Evolutionary conservation across 1,139 yeast species (phyloP).

Genomic region (Magnusiomyces suaveolens): DNA sequence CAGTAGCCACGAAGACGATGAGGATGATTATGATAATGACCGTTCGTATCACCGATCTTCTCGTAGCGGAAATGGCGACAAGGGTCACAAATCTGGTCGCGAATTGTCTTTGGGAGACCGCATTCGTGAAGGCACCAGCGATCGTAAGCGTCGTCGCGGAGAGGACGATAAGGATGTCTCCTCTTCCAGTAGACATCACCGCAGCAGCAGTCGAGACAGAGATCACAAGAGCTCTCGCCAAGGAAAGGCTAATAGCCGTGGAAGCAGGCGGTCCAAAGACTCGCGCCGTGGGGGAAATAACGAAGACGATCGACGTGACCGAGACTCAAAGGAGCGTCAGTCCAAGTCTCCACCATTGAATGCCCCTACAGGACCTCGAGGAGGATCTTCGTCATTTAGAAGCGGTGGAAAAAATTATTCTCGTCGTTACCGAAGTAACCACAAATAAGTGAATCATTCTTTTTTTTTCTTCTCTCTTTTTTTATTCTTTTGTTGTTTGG

Average conservation of each 20-base stretch:
- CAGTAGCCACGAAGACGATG: slow-evolving; percentile 6
- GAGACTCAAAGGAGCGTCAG: slow-evolving; percentile 15
- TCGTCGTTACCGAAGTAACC: slow-evolving; percentile 3
- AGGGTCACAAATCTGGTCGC: slow-evolving; percentile 17
- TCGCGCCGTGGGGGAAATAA: neutral
- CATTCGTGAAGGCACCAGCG: slow-evolving; percentile 10
- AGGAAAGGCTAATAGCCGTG: slow-evolving; percentile 16
- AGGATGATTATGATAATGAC: slow-evolving; percentile 11
- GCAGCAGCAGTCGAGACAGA: slow-evolving; percentile 18
- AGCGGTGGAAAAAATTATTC: slow-evolving; percentile 6
- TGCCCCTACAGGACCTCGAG: slow-evolving; percentile 24
- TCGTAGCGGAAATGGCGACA: slow-evolving; percentile 14
- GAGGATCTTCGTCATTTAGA: slow-evolving; percentile 13
- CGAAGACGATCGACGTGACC: slow-evolving; percentile 15
- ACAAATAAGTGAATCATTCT: too few species aligned
- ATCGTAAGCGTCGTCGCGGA: slow-evolving; percentile 14
- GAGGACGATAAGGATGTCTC: slow-evolving; percentile 12
- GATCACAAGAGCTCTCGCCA: slow-evolving; percentile 7
- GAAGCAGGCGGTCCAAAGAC: slow-evolving; percentile 12
- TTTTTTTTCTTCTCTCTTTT: too few species aligned
- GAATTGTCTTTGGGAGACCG: slow-evolving; percentile 13
- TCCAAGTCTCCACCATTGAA: slow-evolving; percentile 26
- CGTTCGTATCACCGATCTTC: slow-evolving; percentile 4
- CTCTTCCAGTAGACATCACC: slow-evolving; percentile 11
- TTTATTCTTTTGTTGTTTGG: too few species aligned